These are phyloP conservation scores for Tarenaya hassleriana DNA, from an alignment of 345 rosid genomes.

Conservation along the genomic window DNA sequence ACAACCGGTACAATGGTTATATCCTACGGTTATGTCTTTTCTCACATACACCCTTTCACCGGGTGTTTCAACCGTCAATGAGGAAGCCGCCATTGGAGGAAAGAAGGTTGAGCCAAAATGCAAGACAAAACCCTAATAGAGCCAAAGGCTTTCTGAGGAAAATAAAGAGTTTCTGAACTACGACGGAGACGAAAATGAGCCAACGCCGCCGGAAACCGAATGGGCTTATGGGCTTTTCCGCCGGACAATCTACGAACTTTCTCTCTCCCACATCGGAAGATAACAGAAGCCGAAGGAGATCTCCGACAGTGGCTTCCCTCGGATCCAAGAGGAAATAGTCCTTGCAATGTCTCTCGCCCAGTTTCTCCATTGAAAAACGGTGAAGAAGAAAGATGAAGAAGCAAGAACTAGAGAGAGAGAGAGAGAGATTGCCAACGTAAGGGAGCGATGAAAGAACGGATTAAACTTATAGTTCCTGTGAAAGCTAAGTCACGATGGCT, in stretches of 20 bases:
- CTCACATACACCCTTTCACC: too few species aligned
- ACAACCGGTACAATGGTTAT: too few species aligned
- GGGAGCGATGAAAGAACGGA: too few species aligned
- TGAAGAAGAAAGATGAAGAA: too few species aligned
- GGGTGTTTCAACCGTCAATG: too few species aligned
- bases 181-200: slow-evolving; percentile 46
- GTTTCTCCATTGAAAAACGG: too few species aligned
- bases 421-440: too few species aligned
- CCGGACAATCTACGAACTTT: slow-evolving; percentile 29
- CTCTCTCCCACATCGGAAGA: slow-evolving; percentile 22
- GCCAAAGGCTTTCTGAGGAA: slow-evolving; percentile 22
- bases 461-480: too few species aligned
- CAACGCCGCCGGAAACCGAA: slow-evolving; percentile 35
- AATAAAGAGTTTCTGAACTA: slow-evolving; percentile 36
- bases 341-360: not conserved
- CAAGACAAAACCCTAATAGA: slow-evolving; percentile 20
- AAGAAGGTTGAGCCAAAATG: slow-evolving; percentile 37
- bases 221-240: slow-evolving; percentile 4
- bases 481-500: too few species aligned
- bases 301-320: slow-evolving; percentile 33
- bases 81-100: slow-evolving; percentile 39
- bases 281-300: slow-evolving; percentile 34
- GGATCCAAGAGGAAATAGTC: slow-evolving; percentile 25
- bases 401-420: too few species aligned
- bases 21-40: too few species aligned